Evolutionary conservation across 2,329 filamentous ascomycete genomes (phyloP).

Genomic region (Alternaria sp.): DNA sequence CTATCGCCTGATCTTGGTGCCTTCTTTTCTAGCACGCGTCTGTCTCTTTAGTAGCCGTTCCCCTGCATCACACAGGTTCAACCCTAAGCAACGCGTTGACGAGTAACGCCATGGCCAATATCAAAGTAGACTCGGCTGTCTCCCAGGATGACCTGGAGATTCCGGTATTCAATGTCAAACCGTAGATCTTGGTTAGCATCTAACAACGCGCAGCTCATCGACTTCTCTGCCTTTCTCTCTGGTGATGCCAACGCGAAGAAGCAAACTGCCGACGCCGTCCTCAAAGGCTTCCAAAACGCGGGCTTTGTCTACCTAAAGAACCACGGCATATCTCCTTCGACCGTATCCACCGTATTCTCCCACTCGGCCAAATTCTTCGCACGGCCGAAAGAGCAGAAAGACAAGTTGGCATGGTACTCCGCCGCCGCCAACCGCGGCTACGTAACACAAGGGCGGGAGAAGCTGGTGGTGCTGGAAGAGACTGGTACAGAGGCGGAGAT

Average conservation of each 20-base stretch:
- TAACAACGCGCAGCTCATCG: slow-evolving; percentile 67
- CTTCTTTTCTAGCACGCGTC: not conserved
- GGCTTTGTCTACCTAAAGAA: slow-evolving; percentile 91
- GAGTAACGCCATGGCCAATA: slow-evolving; percentile 27
- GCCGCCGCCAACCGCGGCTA: slow-evolving; percentile 61
- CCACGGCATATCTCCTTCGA: slow-evolving; percentile 71
- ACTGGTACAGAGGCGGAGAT: slow-evolving; percentile 47
- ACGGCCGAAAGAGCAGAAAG: slow-evolving; percentile 49
- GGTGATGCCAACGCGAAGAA: slow-evolving; percentile 68
- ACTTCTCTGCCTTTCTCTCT: slow-evolving; percentile 77
- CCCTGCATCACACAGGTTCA: not conserved
- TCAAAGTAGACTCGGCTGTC: slow-evolving; percentile 46
- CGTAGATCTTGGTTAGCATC: not conserved
- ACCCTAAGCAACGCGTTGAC: not conserved
- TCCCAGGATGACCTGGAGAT: slow-evolving; percentile 52
- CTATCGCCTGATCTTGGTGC: slow-evolving; percentile 15
- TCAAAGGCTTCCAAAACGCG: slow-evolving; percentile 81
- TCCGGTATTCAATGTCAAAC: slow-evolving; percentile 33
- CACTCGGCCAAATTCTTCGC: slow-evolving; percentile 51
- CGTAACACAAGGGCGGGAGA: slow-evolving; percentile 55
- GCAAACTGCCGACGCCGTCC: slow-evolving; percentile 73
- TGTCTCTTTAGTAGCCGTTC: not conserved
- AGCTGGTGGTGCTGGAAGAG: slow-evolving; percentile 49
- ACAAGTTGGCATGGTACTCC: slow-evolving; percentile 52
- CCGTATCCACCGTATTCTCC: slow-evolving; percentile 69